Percentiles rank a stretch among this genome's conserved stretches.
Conservation (phyloP, 768 basidiomycete genomes). For the Daedalea quercina region DNA sequence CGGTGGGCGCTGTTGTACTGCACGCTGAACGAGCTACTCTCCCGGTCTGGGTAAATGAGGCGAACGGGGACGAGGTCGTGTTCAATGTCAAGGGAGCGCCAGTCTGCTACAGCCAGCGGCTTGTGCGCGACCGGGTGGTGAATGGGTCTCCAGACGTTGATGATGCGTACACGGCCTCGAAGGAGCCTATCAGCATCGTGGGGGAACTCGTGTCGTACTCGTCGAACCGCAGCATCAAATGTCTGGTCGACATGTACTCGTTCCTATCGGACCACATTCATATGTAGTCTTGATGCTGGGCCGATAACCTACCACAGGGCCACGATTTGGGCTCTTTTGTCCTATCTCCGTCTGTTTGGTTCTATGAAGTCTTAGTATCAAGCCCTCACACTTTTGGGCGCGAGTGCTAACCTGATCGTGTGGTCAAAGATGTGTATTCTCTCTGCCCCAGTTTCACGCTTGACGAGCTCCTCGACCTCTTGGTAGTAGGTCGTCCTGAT, state of each 20-base stretch:
- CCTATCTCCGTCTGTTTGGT: conserved; percentile 3
- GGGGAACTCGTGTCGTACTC: conserved; percentile 30
- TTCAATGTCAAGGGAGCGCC: conserved; percentile 28
- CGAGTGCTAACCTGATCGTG: conserved; percentile 28
- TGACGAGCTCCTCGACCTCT: conserved; percentile 34
- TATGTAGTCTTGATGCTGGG: neutral
- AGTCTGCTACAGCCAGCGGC: conserved; percentile 35
- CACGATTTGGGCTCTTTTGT: conserved; percentile 16
- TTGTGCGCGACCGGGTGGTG: conserved; percentile 28
- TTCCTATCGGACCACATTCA: conserved; percentile 15
- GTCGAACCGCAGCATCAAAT: conserved; percentile 23
- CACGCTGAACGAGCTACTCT: conserved; percentile 28
- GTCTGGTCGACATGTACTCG: conserved; percentile 41
- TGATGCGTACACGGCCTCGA: conserved; percentile 32
- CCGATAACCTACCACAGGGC: conserved; percentile 12
- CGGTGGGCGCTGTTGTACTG: conserved; percentile 26
- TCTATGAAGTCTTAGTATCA: neutral
- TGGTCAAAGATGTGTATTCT: conserved; percentile 39
- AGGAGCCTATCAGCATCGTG: conserved; percentile 35
- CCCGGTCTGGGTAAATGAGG: conserved; percentile 26
- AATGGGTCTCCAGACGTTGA: conserved; percentile 42
- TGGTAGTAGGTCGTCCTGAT: conserved; percentile 30
- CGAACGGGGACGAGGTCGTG: conserved; percentile 29
- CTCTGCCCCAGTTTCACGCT: conserved; percentile 32
- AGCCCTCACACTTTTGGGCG: neutral